Evolutionary conservation across 169 alveolate species (phyloP).

Genomic region (Plasmodium inui): DNA sequence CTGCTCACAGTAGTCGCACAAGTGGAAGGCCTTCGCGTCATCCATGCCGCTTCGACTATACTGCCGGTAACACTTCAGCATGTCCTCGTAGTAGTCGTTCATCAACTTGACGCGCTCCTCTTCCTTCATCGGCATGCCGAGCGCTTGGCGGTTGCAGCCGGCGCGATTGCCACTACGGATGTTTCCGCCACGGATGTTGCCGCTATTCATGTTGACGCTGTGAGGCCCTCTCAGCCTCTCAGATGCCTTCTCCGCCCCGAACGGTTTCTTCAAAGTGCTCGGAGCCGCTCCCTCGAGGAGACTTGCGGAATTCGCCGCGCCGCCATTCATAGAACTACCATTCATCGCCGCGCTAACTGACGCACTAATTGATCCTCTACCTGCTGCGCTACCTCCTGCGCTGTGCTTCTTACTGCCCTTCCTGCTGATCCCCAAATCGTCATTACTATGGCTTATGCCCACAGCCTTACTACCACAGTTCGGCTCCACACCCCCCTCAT

Average conservation of each 20-base stretch:
- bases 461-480: background rate
- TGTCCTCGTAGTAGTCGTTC: slow-evolving; percentile 17
- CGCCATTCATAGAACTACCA: background rate
- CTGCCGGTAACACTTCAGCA: slow-evolving; percentile 21
- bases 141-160: background rate
- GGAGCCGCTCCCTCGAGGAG: background rate
- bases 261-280: background rate
- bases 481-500: background rate
- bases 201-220: background rate
- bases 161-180: background rate
- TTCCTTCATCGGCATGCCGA: background rate
- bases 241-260: background rate
- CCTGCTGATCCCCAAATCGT: background rate
- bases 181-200: background rate
- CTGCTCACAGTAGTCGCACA: slow-evolving; percentile 49
- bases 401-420: background rate
- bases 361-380: background rate
- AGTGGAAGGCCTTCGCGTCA: slow-evolving; percentile 6
- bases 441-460: background rate
- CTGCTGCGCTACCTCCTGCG: background rate
- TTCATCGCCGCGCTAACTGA: background rate
- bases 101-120: background rate
- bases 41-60: slow-evolving; percentile 14
- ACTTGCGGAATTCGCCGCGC: background rate
- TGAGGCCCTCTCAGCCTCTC: background rate